These are phyloP conservation scores for Castanea sativa DNA, from an alignment of 306 rosid species.

Conservation along the genomic window DNA sequence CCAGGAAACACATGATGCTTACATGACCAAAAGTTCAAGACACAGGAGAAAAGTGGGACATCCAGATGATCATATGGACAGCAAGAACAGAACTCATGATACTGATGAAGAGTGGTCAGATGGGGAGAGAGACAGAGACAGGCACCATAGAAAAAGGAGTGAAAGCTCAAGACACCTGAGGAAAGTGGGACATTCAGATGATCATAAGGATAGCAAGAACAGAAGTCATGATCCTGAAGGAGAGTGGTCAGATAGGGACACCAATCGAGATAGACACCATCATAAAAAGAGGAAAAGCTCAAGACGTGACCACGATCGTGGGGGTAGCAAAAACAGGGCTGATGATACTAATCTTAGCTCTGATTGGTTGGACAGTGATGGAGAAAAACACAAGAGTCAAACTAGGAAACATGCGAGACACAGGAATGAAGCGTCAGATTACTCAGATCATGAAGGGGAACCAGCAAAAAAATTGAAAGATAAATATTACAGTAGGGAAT, in stretches of 20 bases:
- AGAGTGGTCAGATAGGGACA: conserved; percentile 23
- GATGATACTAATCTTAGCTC: not conserved
- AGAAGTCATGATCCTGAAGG: conserved; percentile 20
- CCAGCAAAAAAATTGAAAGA: not conserved
- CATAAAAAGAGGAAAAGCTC: conserved; percentile 16
- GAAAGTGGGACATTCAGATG: conserved; percentile 18
- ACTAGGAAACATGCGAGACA: not conserved
- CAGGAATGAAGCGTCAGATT: conserved; percentile 6
- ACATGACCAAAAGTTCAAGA: conserved; percentile 15
- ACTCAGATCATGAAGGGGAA: not conserved
- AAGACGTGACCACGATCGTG: not conserved
- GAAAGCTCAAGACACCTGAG: conserved; percentile 28
- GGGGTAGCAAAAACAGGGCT: not conserved
- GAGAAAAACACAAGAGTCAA: conserved; percentile 6
- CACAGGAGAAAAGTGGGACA: conserved; percentile 1
- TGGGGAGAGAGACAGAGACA: conserved; percentile 20
- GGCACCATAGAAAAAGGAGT: conserved; percentile 22
- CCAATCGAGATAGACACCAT: conserved; percentile 14
- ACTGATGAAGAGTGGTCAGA: conserved; percentile 30
- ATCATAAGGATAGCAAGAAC: conserved; percentile 15
- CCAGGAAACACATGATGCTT: conserved; percentile 4
- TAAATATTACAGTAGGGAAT: not conserved
- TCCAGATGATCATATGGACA: conserved; percentile 14
- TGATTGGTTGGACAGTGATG: conserved; percentile 13
- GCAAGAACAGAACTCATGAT: conserved; percentile 22